Percentiles rank a stretch among this genome's conserved stretches.
Evolutionary conservation across 306 rosid genomes (phyloP).

Genomic region (Cicer bijugum): DNA sequence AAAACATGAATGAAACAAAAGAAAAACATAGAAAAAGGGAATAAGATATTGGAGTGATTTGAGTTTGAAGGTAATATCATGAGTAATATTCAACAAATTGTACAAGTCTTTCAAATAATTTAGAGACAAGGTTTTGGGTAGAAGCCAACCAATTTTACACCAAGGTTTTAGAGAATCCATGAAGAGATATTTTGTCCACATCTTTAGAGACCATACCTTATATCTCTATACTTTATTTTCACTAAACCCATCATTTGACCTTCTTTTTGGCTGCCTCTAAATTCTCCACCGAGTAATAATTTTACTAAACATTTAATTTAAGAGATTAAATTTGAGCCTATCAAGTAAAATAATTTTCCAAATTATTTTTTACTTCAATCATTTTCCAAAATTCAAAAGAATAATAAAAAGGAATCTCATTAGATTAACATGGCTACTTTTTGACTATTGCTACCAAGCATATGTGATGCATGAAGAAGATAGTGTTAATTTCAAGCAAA

Average conservation of each 20-base stretch:
- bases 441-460: constrained; percentile 60
- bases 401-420: constrained; percentile 34
- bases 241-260: constrained; percentile 68
- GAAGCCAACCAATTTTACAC: constrained; percentile 82
- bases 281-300: constrained; percentile 47
- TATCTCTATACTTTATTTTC: constrained; percentile 54
- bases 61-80: constrained; percentile 35
- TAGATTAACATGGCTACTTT: constrained; percentile 52
- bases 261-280: constrained; percentile 58
- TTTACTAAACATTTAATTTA: constrained; percentile 39
- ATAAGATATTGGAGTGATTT: constrained; percentile 37
- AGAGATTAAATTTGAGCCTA: constrained; percentile 16
- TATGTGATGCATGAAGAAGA: constrained; percentile 61
- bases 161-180: constrained; percentile 67
- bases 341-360: constrained; percentile 32
- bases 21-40: constrained; percentile 7
- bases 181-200: constrained; percentile 81
- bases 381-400: constrained; percentile 30
- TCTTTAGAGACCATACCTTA: constrained; percentile 83
- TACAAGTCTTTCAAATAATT: constrained; percentile 45
- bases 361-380: background rate
- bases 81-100: constrained; percentile 35
- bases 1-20: constrained; percentile 41
- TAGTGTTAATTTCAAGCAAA: constrained; percentile 79
- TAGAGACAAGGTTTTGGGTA: constrained; percentile 49